Conservation (phyloP, 495 filamentous ascomycete species). For the Lindgomyces ingoldianus region DNA sequence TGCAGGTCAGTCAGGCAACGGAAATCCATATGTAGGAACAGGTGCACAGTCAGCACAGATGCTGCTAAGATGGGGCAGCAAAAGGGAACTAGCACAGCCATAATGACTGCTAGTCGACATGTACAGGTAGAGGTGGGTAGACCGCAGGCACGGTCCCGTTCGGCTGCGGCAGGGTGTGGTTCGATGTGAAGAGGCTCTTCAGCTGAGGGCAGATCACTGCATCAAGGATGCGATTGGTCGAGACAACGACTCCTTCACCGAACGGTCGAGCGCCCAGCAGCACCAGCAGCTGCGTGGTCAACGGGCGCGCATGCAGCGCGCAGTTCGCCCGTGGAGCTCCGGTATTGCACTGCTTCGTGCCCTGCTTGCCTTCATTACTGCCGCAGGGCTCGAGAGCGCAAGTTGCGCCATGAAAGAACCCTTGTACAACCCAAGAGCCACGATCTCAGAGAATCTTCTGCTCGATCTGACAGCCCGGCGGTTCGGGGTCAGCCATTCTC, state of each 20-base stretch:
- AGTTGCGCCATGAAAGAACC: background rate
- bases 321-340: background rate
- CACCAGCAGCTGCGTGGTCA: background rate
- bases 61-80: conserved; percentile 36
- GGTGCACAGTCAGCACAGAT: conserved; percentile 36
- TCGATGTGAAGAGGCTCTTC: conserved; percentile 30
- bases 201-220: conserved; percentile 27
- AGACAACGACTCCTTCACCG: background rate
- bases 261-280: background rate
- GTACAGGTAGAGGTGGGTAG: conserved; percentile 22
- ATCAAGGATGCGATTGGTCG: conserved; percentile 6
- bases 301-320: conserved; percentile 6
- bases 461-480: conserved; percentile 23
- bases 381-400: background rate
- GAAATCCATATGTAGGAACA: conserved; percentile 33
- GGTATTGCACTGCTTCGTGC: background rate
- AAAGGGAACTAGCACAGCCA: conserved; percentile 35
- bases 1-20: conserved; percentile 38
- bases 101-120: conserved; percentile 26
- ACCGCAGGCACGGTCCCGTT: conserved; percentile 28
- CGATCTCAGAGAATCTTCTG: conserved; percentile 9
- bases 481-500: conserved; percentile 22
- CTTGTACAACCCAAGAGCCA: background rate
- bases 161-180: conserved; percentile 29
- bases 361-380: background rate